Evolutionary conservation across 805 yeast genomes (phyloP), one percentile per base, ranked within the genome.

Genomic region (Teunomyces kruisii): DNA sequence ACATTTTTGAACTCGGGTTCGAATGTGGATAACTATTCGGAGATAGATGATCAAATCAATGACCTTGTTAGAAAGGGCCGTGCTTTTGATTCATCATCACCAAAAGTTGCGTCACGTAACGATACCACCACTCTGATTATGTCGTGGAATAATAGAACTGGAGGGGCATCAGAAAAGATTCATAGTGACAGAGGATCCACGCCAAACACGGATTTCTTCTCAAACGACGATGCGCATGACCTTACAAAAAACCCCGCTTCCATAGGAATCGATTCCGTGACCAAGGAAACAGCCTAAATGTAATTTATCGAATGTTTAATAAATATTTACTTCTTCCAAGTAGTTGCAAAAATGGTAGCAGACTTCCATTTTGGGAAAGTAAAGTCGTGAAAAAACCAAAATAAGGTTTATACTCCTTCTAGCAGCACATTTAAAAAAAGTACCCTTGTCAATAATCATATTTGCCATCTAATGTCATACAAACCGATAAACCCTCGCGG

Each of bases 51-150:
- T 24, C 59, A 58, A 30, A 51, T 60, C 14, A 45, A 57, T 39
- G 50, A 47, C 39, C 45, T 56, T 12, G 52, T 55, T 37, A 52
- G 46, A 44, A 41, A 51, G 19, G 40, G 32, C 7, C 30, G 39
- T 30, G 39, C 40, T 6, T 45, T 28, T 39, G 32, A 43, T 14
- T 59, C 71, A 2, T 68, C 75, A 9, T 68, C 73, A 5, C 57
- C 62, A 13, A 52, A 52, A n/a, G 56, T 48, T 24, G 75, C 75
- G 10, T 52, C 60, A 9, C 57, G 75, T 42, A 61, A 56, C 29
- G 70, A 70, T 46, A 70, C 75, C 3, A 61, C 65, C 16, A 64
- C 55, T 44, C 65, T 54, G 68, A 54, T 53, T 22, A 58, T 56
- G 60, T 56, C 62, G 24, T 61, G 64, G 61, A 44, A 50, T 43